Evolutionary conservation across 495 filamentous ascomycete genomes (phyloP).

Genomic region (Chaetomium fimeti): DNA sequence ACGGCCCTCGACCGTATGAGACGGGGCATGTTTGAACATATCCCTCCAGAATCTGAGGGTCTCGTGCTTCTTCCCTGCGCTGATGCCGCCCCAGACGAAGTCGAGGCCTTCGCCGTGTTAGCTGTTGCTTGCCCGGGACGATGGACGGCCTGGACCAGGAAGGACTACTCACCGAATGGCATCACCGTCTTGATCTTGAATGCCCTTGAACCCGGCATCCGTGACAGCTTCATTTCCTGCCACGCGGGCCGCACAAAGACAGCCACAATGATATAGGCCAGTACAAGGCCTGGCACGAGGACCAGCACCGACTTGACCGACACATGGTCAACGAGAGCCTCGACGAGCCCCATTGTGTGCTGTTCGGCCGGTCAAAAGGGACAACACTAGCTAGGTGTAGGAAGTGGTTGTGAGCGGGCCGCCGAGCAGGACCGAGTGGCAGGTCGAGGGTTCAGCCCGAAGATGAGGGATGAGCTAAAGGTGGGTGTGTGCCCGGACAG

Average conservation of each 20-base stretch:
- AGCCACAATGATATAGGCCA: constrained; percentile 31
- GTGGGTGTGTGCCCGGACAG: too few relatives aligned
- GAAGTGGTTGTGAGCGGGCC: background rate
- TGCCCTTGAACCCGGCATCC: constrained; percentile 40
- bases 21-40: constrained; percentile 43
- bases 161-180: constrained; percentile 34
- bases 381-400: background rate
- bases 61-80: constrained; percentile 49
- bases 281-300: constrained; percentile 29
- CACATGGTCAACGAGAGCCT: constrained; percentile 37
- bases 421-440: background rate
- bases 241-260: constrained; percentile 30
- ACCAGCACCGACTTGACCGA: constrained; percentile 37
- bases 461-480: background rate
- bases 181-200: constrained; percentile 25
- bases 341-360: constrained; percentile 44
- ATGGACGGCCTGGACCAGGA: background rate
- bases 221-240: constrained; percentile 41
- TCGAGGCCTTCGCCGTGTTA: constrained; percentile 54
- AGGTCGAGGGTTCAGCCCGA: background rate
- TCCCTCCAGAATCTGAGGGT: constrained; percentile 61
- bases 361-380: background rate
- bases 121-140: background rate
- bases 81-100: constrained; percentile 54
- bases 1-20: constrained; percentile 59